A percentile compares a stretch with the other conserved stretches of the same genome.
Conservation (phyloP, 2,329 filamentous ascomycete genomes). For the Hypoxylon sp. region DNA sequence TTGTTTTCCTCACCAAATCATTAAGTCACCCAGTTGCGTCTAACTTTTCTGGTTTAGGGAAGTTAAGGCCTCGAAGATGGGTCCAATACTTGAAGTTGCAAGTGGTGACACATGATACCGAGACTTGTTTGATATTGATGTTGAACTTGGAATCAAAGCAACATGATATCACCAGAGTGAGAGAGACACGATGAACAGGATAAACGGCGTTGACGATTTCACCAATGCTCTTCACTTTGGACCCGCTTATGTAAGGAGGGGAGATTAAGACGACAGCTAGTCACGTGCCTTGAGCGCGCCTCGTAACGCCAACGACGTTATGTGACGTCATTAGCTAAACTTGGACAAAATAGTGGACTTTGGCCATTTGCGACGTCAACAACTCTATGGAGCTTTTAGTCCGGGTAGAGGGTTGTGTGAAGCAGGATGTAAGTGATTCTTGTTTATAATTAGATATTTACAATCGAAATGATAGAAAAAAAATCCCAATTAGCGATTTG, state of each 20-base stretch:
- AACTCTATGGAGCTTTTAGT: constrained; percentile 36
- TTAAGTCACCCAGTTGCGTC: background rate
- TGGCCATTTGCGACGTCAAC: constrained; percentile 22
- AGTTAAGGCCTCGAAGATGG: background rate
- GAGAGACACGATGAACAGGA: too few relatives aligned
- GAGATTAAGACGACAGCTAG: background rate
- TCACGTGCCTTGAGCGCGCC: constrained; percentile 16
- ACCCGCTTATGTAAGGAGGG: constrained; percentile 2
- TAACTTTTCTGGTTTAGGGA: background rate
- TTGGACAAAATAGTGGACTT: constrained; percentile 21
- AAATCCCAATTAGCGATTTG: constrained; percentile 23
- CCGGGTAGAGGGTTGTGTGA: constrained; percentile 29
- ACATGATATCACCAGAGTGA: background rate
- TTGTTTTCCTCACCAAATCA: background rate
- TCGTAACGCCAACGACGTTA: background rate
- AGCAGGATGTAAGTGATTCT: constrained; percentile 11
- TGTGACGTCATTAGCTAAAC: constrained; percentile 41
- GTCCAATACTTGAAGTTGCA: background rate
- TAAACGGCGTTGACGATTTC: background rate
- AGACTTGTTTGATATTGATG: background rate
- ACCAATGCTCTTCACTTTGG: background rate
- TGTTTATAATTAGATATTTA: background rate
- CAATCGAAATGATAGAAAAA: constrained; percentile 10
- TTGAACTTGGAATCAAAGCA: background rate
- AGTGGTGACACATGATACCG: background rate